Evolutionary conservation across 208 protist species (phyloP).

Genomic region (Trypanosoma avium): DNA sequence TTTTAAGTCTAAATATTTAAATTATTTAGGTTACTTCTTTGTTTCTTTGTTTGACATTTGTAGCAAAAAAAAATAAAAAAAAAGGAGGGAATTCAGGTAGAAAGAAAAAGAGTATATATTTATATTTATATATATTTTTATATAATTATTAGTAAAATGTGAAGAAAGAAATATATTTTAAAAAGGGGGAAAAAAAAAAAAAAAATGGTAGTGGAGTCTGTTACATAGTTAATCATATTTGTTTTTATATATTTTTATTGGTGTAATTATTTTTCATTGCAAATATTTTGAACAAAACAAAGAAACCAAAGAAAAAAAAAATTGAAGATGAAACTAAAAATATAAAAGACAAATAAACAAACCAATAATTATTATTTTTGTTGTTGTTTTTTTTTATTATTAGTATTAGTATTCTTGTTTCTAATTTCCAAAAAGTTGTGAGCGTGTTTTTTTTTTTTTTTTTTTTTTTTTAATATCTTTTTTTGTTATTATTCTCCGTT

Average conservation of each 20-base stretch:
- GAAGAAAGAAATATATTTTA: neutral
- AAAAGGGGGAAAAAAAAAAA: conserved; percentile 1
- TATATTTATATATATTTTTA: conserved; percentile 4
- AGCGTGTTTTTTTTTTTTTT: conserved; percentile 2
- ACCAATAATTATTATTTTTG: too few species aligned
- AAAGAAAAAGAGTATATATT: neutral
- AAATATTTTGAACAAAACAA: neutral
- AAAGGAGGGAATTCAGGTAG: neutral
- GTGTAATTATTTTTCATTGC: neutral
- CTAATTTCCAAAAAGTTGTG: neutral
- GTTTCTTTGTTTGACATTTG: too few species aligned
- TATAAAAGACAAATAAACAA: neutral
- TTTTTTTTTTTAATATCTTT: neutral
- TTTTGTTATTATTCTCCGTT: neutral
- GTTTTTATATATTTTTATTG: neutral
- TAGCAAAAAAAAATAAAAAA: neutral
- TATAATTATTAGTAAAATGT: neutral
- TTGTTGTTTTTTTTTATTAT: too few species aligned
- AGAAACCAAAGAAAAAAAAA: neutral
- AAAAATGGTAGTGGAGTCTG: neutral
- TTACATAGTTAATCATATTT: neutral
- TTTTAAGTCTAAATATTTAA: too few species aligned
- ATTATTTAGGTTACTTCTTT: too few species aligned
- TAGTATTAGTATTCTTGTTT: neutral
- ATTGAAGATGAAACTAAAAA: neutral